These are phyloP conservation scores for Spergularia bocconei DNA, from an alignment of 148 eudicot species.

Conservation along the genomic window DNA sequence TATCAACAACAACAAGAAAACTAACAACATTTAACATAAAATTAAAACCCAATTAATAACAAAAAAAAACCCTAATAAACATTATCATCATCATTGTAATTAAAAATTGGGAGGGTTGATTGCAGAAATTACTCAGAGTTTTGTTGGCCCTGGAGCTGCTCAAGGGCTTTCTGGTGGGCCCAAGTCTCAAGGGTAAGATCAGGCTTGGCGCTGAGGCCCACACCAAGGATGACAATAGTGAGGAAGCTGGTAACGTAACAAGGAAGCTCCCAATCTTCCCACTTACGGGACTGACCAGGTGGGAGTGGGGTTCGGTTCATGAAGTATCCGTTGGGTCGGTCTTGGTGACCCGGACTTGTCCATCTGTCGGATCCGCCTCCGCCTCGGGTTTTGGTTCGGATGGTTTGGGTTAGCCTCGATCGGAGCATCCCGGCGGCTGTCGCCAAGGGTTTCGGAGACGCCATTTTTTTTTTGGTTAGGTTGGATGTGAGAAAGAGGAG, in stretches of 20 bases:
- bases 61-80: not conserved
- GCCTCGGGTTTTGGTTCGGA: slow-evolving; percentile 60
- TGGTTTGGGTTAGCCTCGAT: slow-evolving; percentile 43
- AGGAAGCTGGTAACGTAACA: slow-evolving; percentile 94
- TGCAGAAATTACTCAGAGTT: slow-evolving; percentile 24
- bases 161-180: slow-evolving; percentile 94
- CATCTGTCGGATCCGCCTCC: slow-evolving; percentile 55
- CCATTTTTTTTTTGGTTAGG: slow-evolving; percentile 11
- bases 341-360: slow-evolving; percentile 88
- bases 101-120: too few species aligned
- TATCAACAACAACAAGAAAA: not conserved
- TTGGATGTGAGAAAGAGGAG: not conserved
- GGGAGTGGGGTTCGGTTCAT: slow-evolving; percentile 71
- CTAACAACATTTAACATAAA: not conserved
- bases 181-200: slow-evolving; percentile 95
- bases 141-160: slow-evolving; percentile 53
- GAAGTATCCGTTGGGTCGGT: slow-evolving; percentile 89
- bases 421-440: slow-evolving; percentile 29
- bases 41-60: not conserved
- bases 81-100: not conserved
- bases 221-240: slow-evolving; percentile 91
- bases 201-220: slow-evolving; percentile 87
- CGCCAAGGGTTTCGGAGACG: slow-evolving; percentile 16
- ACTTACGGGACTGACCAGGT: slow-evolving; percentile 72
- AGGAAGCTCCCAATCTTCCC: slow-evolving; percentile 99